Base-by-base conservation (phyloP, 495 filamentous ascomycete species). In the Thozetella sp. region DNA sequence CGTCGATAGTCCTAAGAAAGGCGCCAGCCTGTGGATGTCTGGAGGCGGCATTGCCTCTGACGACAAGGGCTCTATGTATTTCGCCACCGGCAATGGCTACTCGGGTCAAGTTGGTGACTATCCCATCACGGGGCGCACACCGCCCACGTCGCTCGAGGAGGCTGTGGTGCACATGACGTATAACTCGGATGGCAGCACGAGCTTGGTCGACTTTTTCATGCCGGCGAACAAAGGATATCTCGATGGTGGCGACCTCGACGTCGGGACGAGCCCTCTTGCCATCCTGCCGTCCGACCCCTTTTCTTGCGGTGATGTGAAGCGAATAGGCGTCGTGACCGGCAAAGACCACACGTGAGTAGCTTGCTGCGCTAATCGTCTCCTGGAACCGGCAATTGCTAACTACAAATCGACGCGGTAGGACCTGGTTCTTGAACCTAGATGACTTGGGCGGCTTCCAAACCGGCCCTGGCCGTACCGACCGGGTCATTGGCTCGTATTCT, bases 231-330 rank as follows among this genome's bases (percentile, higher is more conserved):
- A 73, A 51, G 59, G 51, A 22, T 55, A 69, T 34, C 59, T 79
- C 22, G 76, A 78, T 54, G 76, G 76, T 11, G 74, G 71, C 13
- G 77, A 80, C 58, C 75, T 71, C 50, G 78, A 80, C 65, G 67
- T 80, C 20, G 77, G 77, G 4, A 77, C 76, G 10, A 69, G 62
- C 1, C 75, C 76, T 2, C 64, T 80, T 19, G 59, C 72, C 30
- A 62, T 80, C 2, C 66, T 81, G 2, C 70, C 75, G 1, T 61
- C 43, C 25, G 59, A 72, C n/a, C n/a, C n/a, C 12, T 78, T 78
- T 60, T 62, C 67, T 6, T 75, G 73, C 6, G 58, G 65, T 15
- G 62, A 57, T 15, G 64, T 76, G 12, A 59, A 62, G 24, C 65
- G 70, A 17, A 69, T 74, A 40, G 71, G 70, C 13, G 72, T 69